Evolutionary conservation across 2,329 filamentous ascomycete species (phyloP), one percentile per base, ranked within the genome.

Genomic region (Pseudohalonectria lignicola): DNA sequence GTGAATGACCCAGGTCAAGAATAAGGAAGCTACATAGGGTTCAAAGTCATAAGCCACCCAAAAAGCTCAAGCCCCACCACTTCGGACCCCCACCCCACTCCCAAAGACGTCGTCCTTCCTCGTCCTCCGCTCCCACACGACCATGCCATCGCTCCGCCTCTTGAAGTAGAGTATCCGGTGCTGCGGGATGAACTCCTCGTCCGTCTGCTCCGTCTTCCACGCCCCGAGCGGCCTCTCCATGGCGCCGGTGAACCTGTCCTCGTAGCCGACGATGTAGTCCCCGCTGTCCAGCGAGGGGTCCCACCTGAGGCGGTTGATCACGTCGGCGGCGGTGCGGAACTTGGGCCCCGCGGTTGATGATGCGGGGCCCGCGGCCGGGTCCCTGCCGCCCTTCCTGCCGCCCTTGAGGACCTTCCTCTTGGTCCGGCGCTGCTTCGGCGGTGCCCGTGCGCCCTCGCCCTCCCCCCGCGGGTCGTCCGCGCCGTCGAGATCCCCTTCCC

Each of bases 101-200:
- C 71, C 69, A 59, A 76, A 79, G 29, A 79, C 49, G 29, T 62
- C 53, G 49, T 78, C 74, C 35, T 61, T 61, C 46, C 71, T 67
- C 43, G 59, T 62, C 46, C 61, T 62, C 43, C 69, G 57, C 47
- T 79, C 72, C 75, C 76, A 79, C 4, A 78, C 60, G n/a, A 69
- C 53, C 4, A 50, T 51, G 0, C 62, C 62, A 42, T 74, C 71
- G 40, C 63, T 68, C 50, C 54, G 64, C 10, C 66, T 61, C 53
- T 67, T 74, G 49, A 80, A 79, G 51, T 76, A 79, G 40, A 76
- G 50, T 44, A 80, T 75, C 13, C 76, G 63, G 48, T 79, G 75
- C 54, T 79, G 72, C 6, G 76, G 76, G 39, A 81, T 79, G 48
- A 78, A 81, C 53, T 80, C 76, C 42, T 79, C 74, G 45, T 79